These are phyloP conservation scores for Alternaria metachromatica DNA, from an alignment of 2,329 filamentous ascomycete species.

Conservation along the genomic window DNA sequence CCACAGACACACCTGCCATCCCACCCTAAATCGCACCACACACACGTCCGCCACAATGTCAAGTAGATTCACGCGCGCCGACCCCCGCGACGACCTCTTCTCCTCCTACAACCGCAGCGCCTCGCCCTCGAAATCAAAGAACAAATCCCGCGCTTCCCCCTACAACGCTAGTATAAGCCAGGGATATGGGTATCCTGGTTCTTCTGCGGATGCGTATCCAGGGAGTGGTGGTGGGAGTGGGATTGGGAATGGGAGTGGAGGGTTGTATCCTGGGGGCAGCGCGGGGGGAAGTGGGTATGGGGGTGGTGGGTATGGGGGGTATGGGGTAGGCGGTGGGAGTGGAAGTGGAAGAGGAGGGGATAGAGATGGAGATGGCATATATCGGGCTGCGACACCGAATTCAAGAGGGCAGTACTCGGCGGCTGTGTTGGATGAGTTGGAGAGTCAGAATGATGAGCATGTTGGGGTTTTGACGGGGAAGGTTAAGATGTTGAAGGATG, in stretches of 20 bases:
- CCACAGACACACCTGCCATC: background rate
- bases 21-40: background rate
- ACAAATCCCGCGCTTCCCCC: slow-evolving; percentile 26
- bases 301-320: slow-evolving; percentile 2
- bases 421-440: slow-evolving; percentile 88
- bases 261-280: slow-evolving; percentile 16
- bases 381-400: slow-evolving; percentile 55
- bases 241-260: slow-evolving; percentile 4
- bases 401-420: slow-evolving; percentile 87
- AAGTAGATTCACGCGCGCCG: slow-evolving; percentile 36
- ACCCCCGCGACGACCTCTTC: slow-evolving; percentile 50
- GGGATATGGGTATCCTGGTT: slow-evolving; percentile 25
- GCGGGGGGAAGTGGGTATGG: background rate
- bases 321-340: slow-evolving; percentile 6
- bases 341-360: background rate
- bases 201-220: slow-evolving; percentile 42
- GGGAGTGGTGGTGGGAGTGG: slow-evolving; percentile 11
- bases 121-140: slow-evolving; percentile 47
- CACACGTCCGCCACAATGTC: slow-evolving; percentile 27
- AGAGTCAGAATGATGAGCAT: slow-evolving; percentile 92
- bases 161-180: slow-evolving; percentile 32
- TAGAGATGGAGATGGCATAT: slow-evolving; percentile 16
- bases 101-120: slow-evolving; percentile 47
- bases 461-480: slow-evolving; percentile 91
- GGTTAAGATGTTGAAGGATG: slow-evolving; percentile 87